Conservation (phyloP, 371 early-diverging fungal genomes). For the Batkoa obscura region DNA sequence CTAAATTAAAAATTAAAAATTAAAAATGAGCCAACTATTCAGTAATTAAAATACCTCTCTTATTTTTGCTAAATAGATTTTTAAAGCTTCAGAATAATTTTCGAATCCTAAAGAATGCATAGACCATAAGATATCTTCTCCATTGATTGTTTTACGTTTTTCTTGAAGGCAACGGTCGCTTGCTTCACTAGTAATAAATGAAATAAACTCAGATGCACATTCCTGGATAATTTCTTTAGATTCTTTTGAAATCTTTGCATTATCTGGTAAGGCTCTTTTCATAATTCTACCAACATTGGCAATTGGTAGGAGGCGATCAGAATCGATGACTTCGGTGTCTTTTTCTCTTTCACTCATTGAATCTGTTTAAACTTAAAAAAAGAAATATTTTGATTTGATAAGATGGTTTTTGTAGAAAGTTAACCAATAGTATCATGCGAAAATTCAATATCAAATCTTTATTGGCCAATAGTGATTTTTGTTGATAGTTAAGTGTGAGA, state of each 20-base stretch:
- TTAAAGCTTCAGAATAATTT: constrained; percentile 89
- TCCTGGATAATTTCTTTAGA: constrained; percentile 98
- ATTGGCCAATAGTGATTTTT: too few species aligned
- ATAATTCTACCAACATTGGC: constrained; percentile 94
- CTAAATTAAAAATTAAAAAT: neutral
- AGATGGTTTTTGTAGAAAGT: too few species aligned
- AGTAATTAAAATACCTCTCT: constrained; percentile 37
- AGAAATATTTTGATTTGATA: too few species aligned
- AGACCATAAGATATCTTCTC: constrained; percentile 99
- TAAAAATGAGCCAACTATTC: neutral
- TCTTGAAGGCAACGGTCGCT: constrained; percentile 89
- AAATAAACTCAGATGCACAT: constrained; percentile 98
- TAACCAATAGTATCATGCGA: too few species aligned
- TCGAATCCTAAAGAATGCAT: constrained; percentile 98
- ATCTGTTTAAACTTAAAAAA: too few species aligned
- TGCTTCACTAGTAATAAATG: constrained; percentile 97
- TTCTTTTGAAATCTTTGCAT: constrained; percentile 98
- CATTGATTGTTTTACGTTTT: constrained; percentile 97
- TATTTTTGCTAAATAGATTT: constrained; percentile 80
- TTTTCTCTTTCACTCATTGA: constrained; percentile 33
- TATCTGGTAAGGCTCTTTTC: constrained; percentile 94
- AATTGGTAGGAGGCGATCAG: constrained; percentile 92
- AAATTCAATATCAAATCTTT: too few species aligned
- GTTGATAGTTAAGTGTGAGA: too few species aligned
- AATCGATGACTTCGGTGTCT: too few species aligned